Evolutionary conservation across 1,284 basidiomycete genomes (phyloP), one percentile per base, ranked within the genome.

Genomic region (Cryptococcus maquisensis): DNA sequence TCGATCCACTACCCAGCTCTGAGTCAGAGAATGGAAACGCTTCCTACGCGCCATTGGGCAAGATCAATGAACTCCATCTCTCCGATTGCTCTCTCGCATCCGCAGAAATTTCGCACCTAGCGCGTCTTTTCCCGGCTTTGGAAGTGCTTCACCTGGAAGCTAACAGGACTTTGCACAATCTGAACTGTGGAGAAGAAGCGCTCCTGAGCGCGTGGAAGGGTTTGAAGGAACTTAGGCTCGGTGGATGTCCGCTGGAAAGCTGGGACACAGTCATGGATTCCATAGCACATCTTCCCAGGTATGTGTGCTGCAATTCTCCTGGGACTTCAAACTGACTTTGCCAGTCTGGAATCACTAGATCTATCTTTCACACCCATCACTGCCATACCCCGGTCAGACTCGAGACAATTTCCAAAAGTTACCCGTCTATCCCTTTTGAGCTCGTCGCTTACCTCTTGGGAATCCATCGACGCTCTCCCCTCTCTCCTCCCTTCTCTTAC

Each of bases 61-160:
- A 71, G 12, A 68, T 95, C 42, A 77, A 76, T 18, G 86, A 88
- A 61, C 76, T 96, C 40, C 83, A 87, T 51, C 74, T 96, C n/a
- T 94, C 89, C 65, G 80, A 79, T 44, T 88, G 87, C 0, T 74
- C 85, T 23, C 80, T 85, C 37, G 77, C 79, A 26, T 95, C 90
- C 91, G 2, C 21, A 16, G 56, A 73, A 77, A 56, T 73, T 20
- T 74, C 79, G 52, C 55, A 63, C 15, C 74, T 87, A 26, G 79
- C 81, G 7, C 52, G 65, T 58, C 44, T 79, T 35, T 86, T 95
- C 78, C 83, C 85, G 0, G 72, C 71, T 21, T 76, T 98, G 23
- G 77, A 77, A 42, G 66, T 79, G 1, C 77, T 94, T 4, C 87
- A 95, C 74, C 72, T 92, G 51, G 91, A 90, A 7, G 83, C 86